These are phyloP conservation scores for Rosellinia necatrix DNA, from an alignment of 2,329 filamentous ascomycete genomes.

Conservation along the genomic window DNA sequence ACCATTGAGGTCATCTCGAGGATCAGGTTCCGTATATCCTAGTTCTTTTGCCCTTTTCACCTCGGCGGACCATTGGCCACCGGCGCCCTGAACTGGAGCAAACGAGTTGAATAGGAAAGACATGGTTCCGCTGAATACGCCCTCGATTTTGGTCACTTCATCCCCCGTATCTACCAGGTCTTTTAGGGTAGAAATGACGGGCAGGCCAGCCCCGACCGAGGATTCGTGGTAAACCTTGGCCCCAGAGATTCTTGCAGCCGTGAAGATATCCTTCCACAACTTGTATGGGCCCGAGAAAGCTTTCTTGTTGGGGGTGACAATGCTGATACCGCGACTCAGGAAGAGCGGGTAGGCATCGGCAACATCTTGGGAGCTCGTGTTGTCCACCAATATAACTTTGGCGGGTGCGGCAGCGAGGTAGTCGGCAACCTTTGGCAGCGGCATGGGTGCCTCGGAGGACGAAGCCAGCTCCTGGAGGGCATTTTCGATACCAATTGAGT, in stretches of 20 bases:
- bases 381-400: constrained; percentile 87
- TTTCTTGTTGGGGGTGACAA: constrained; percentile 99
- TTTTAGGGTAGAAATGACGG: constrained; percentile 89
- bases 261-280: constrained; percentile 88
- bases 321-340: constrained; percentile 79
- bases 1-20: constrained; percentile 84
- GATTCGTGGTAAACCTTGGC: constrained; percentile 95
- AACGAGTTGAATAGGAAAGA: constrained; percentile 98
- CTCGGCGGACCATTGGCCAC: constrained; percentile 87
- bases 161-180: constrained; percentile 96
- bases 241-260: constrained; percentile 68
- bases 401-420: constrained; percentile 79
- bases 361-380: constrained; percentile 88
- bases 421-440: constrained; percentile 71
- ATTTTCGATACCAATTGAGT: constrained; percentile 67
- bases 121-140: constrained; percentile 97
- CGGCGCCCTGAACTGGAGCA: constrained; percentile 75
- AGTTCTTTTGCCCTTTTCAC: constrained; percentile 90
- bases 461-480: constrained; percentile 66
- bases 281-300: constrained; percentile 83
- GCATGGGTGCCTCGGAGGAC: constrained; percentile 67
- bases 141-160: constrained; percentile 88
- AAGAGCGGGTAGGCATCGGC: constrained; percentile 83
- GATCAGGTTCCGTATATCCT: constrained; percentile 90
- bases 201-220: constrained; percentile 89